Base-by-base conservation (phyloP, 225 moss, liverwort and hornwort genomes). In the Sphagnum tenellum region DNA sequence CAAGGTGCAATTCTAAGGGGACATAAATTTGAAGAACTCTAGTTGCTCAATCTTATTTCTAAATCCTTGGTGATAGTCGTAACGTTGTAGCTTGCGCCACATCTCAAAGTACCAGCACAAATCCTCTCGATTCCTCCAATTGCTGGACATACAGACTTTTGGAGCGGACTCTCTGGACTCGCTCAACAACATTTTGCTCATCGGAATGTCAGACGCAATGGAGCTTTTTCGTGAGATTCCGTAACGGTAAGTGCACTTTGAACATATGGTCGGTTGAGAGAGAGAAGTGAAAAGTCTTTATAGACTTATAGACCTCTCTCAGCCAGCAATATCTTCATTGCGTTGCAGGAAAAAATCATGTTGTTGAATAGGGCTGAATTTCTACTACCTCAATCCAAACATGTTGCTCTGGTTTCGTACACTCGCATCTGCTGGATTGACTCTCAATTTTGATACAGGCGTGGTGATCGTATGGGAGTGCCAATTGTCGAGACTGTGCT, bases 151-250 rank as follows among this genome's bases (percentile, higher is more conserved):
- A 95, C 92, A 72, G 96, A 77, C 80, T 92, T 29, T 29, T 29
- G 29, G 29, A 29, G 29, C 29, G 29, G 29, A 29, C 29, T 29
- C 92, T 71, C 92, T 95, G 71, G 92, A 95, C 61, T 29, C 89
- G 69, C 84, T 95, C 45, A 95, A 95, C 87, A 95, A 95, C 50
- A 95, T 95, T 72, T 70, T 95, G 74, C 78, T 95, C 52, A 95
- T 92, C 80, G 95, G 95, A 75, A 95, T 95, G 95, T 92, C 95
- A 55, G 92, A 95, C 74, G 82, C 92, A 79, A 95, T 89, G 73
- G 95, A 95, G 59, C 82, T 95, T 75, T 89, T 95, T 44, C 92
- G 92, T 73, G 95, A 95, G 70, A 92, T 92, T 44, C 72, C 92
- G 59, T 92, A 89, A 53, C 75, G 95, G 89, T 94, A 69, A 70